These are phyloP conservation scores for Cytospora paraplurivora DNA, from an alignment of 2,329 filamentous ascomycete genomes.

Conservation along the genomic window DNA sequence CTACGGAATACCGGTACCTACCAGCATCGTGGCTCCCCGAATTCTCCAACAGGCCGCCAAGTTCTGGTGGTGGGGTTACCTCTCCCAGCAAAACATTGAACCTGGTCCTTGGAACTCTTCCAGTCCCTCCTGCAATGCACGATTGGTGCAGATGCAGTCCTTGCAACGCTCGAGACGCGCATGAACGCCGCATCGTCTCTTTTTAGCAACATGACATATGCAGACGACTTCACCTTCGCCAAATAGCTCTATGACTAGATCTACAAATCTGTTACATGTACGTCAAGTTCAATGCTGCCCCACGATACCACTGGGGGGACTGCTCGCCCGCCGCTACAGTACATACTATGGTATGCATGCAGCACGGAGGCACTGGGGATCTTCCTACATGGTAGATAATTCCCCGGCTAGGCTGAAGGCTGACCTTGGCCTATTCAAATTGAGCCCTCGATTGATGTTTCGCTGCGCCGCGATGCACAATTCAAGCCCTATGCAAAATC, in stretches of 20 bases:
- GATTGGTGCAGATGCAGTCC: slow-evolving; percentile 21
- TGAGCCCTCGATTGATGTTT: slow-evolving; percentile 10
- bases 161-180: slow-evolving; percentile 15
- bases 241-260: background rate
- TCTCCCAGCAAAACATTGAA: background rate
- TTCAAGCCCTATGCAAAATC: slow-evolving; percentile 14
- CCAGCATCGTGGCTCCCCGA: background rate
- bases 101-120: slow-evolving; percentile 8
- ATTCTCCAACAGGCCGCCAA: background rate
- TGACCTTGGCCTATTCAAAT: background rate
- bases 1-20: background rate
- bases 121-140: slow-evolving; percentile 24
- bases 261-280: background rate
- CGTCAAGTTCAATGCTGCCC: background rate
- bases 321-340: background rate
- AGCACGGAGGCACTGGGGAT: slow-evolving; percentile 5
- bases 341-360: slow-evolving; percentile 14
- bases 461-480: slow-evolving; percentile 18
- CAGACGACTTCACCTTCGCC: background rate
- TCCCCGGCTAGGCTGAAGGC: slow-evolving; percentile 11
- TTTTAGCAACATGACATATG: background rate
- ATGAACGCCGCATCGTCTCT: slow-evolving; percentile 11
- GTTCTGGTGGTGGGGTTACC: background rate
- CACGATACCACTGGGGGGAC: background rate
- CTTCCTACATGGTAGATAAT: slow-evolving; percentile 2